Conservation (phyloP, 768 basidiomycete genomes). For the Auriscalpium vulgare region DNA sequence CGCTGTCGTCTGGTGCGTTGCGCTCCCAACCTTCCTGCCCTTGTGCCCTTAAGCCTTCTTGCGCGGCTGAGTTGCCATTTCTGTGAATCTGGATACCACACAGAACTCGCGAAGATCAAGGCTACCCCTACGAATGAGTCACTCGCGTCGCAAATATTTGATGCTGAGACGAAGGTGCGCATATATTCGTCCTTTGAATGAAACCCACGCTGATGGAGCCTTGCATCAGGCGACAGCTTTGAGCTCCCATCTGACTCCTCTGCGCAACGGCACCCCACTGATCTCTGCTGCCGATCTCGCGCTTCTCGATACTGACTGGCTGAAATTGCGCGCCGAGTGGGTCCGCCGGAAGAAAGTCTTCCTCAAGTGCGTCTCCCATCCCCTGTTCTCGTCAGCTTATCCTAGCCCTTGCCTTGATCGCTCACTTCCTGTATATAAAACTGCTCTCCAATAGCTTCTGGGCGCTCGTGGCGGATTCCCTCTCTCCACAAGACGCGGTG, state of each 20-base stretch:
- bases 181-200: constrained; percentile 5
- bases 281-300: constrained; percentile 67
- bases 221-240: constrained; percentile 40
- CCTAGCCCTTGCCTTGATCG: neutral
- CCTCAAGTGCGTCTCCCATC: constrained; percentile 44
- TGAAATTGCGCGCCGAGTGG: constrained; percentile 79
- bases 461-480: constrained; percentile 58
- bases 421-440: neutral
- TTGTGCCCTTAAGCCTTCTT: neutral
- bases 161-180: constrained; percentile 45
- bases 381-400: neutral
- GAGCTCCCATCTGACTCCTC: constrained; percentile 45
- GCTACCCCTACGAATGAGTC: constrained; percentile 63
- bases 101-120: constrained; percentile 62
- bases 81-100: constrained; percentile 7
- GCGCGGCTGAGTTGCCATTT: constrained; percentile 12
- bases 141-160: constrained; percentile 46
- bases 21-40: neutral
- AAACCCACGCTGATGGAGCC: constrained; percentile 2
- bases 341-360: constrained; percentile 67
- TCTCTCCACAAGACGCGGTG: constrained; percentile 56
- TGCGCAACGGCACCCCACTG: constrained; percentile 58
- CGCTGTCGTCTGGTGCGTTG: constrained; percentile 35
- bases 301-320: constrained; percentile 66
- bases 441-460: constrained; percentile 49